Evolutionary conservation across 306 rosid species (phyloP), one percentile per base, ranked within the genome.

Genomic region (Abrus pulchellus): DNA sequence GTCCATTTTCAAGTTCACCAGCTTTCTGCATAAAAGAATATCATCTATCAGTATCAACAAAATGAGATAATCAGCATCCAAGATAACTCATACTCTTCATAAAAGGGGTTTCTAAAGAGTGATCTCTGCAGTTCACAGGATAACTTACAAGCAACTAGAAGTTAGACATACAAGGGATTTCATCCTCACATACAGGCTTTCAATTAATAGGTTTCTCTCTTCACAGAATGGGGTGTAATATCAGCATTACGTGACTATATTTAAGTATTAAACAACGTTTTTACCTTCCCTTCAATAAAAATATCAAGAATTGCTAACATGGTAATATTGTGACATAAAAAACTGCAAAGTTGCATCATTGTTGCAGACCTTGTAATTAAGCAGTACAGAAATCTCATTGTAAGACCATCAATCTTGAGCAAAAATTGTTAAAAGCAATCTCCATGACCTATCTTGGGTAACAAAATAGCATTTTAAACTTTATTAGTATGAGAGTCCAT

Each of bases 21-120:
- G 83, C 93, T 78, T 76, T 84, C 97, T 90, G 93, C 92, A 89
- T 36, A 81, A 64, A 61, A 36, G 12, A 68, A 86, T 12, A 88
- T 70, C 41, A 57, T 60, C 47, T 59, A 67, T 77, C 13, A 83
- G 68, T 59, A 67, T 77, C 13, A 83, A 73, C 72, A 76, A 49
- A 33, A 64, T 8, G 36, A 81, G 55, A 55, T 67, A 14, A 79
- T 49, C 71, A 33, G 63, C 45, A 45, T 59, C 49, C 69, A 53
- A 79, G 41, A 61, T 36, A 53, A 53, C 68, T 32, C 48, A 36
- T 20, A 74, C 68, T 62, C 76, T 63, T 55, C 48, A 38, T 43
- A 41, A 80, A 84, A 80, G 30, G 30, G 49, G 30, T 71, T 63
- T 77, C 34, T 77, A 52, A 77, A 54, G 54, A 83, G 76, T 40